phyloP scores from a whole-genome alignment of 352 stramenopile genomes.

The Phytophthora hybrid region DNA sequence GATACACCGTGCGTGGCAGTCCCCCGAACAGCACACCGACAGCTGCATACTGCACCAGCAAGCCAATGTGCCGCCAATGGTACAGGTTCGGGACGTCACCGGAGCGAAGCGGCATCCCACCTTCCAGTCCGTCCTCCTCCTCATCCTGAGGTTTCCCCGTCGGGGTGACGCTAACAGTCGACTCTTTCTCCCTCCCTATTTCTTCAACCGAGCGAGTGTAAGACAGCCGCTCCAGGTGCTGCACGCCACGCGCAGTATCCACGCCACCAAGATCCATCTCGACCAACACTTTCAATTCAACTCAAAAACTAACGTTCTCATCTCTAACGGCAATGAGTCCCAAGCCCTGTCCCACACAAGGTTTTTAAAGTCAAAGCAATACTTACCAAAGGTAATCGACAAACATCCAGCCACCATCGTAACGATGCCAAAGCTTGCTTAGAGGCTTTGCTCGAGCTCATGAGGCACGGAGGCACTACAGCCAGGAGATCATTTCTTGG shows the following conservation, averaged over 20 bases:
- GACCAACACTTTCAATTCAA: constrained; percentile 3
- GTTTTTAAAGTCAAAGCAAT: not conserved
- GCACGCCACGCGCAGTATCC: constrained; percentile 23
- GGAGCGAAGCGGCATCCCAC: constrained; percentile 41
- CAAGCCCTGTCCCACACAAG: not conserved
- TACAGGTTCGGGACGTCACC: constrained; percentile 65
- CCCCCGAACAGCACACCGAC: constrained; percentile 71
- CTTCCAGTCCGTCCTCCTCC: constrained; percentile 9
- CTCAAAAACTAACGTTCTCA: not conserved
- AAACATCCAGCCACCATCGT: not conserved
- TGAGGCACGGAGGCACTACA: not conserved
- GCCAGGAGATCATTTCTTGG: constrained; percentile 20
- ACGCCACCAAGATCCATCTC: constrained; percentile 22
- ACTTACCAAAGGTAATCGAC: not conserved
- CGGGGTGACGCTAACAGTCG: not conserved
- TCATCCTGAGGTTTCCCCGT: constrained; percentile 23
- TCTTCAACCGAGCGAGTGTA: constrained; percentile 26
- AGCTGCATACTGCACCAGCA: constrained; percentile 75
- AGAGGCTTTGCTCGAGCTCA: not conserved
- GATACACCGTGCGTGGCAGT: constrained; percentile 70
- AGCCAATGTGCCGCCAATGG: constrained; percentile 56
- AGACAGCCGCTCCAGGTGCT: constrained; percentile 36
- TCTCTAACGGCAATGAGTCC: not conserved
- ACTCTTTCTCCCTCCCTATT: constrained; percentile 12
- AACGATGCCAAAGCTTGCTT: not conserved